These are phyloP conservation scores for Haplosporangium sp. DNA, from an alignment of 371 early-diverging fungal species.

Conservation along the genomic window DNA sequence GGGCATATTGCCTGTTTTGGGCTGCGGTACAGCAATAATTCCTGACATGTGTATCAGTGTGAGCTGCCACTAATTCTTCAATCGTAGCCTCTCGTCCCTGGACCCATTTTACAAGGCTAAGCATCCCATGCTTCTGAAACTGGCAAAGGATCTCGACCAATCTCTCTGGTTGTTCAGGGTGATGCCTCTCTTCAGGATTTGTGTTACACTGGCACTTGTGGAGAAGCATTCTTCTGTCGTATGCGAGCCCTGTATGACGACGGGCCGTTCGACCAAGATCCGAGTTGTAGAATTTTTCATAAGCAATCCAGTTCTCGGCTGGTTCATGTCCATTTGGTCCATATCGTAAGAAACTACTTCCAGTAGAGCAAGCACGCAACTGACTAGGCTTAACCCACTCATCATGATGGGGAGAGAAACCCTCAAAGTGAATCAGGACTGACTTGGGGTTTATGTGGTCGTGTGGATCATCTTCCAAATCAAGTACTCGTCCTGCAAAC, in stretches of 20 bases:
- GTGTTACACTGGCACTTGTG: conserved; percentile 73
- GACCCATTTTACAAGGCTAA: conserved; percentile 64
- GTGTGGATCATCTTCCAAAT: conserved; percentile 54
- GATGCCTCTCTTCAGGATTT: conserved; percentile 61
- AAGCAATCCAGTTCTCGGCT: conserved; percentile 65
- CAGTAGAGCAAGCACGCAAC: conserved; percentile 53
- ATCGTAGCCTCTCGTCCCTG: conserved; percentile 65
- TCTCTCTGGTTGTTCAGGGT: conserved; percentile 75
- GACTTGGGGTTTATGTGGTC: conserved; percentile 56
- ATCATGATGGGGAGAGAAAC: conserved; percentile 71
- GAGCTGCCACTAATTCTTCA: conserved; percentile 65
- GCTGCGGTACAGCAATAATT: conserved; percentile 61
- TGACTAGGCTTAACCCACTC: conserved; percentile 67
- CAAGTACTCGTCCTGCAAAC: conserved; percentile 51
- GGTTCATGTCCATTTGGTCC: conserved; percentile 67
- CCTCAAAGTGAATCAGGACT: conserved; percentile 71
- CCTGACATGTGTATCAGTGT: conserved; percentile 65
- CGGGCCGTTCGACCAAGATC: conserved; percentile 59
- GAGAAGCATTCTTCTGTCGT: conserved; percentile 67
- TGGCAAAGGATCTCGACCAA: conserved; percentile 58
- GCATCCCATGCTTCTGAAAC: conserved; percentile 59
- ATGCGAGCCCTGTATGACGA: conserved; percentile 69
- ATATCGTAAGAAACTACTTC: conserved; percentile 56
- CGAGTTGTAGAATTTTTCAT: conserved; percentile 67
- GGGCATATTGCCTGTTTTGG: conserved; percentile 44